Conservation (phyloP, 2,329 filamentous ascomycete species). For the Fusarium sp. region DNA sequence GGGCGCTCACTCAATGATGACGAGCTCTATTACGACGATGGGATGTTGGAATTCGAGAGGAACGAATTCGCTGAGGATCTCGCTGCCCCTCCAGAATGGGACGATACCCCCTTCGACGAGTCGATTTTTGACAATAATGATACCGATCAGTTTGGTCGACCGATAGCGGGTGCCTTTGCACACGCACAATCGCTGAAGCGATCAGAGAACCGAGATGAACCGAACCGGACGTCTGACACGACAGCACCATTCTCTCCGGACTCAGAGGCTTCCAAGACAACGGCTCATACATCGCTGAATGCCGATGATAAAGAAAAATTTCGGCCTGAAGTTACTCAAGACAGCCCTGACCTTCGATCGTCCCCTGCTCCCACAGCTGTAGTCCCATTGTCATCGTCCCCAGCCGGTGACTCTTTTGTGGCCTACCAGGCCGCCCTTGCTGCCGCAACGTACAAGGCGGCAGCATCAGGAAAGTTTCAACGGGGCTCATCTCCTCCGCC, state of each 20-base stretch:
- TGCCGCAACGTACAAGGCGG: conserved; percentile 81
- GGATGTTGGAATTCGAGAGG: conserved; percentile 61
- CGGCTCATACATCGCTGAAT: conserved; percentile 64
- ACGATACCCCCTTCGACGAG: conserved; percentile 73
- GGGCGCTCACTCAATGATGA: conserved; percentile 56
- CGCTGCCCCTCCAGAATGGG: conserved; percentile 55
- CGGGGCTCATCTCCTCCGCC: conserved; percentile 63
- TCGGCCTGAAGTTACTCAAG: conserved; percentile 16
- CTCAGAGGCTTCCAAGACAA: conserved; percentile 59
- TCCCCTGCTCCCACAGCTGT: conserved; percentile 19
- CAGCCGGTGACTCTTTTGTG: conserved; percentile 53
- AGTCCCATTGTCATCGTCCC: conserved; percentile 12
- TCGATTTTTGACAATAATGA: conserved; percentile 77
- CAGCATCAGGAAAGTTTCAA: conserved; percentile 78
- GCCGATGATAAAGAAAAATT: conserved; percentile 37
- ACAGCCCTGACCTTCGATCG: conserved; percentile 11
- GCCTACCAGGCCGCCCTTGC: conserved; percentile 88
- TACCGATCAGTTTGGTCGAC: conserved; percentile 70
- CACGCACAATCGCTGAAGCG: conserved; percentile 61
- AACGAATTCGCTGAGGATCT: conserved; percentile 60
- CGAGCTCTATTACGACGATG: conserved; percentile 78
- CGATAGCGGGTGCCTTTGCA: conserved; percentile 68
- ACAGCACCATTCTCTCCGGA: conserved; percentile 59
- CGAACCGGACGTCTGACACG: conserved; percentile 60
- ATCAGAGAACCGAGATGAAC: conserved; percentile 44